Conservation (phyloP, 495 filamentous ascomycete species). For the Podospora appendiculata region DNA sequence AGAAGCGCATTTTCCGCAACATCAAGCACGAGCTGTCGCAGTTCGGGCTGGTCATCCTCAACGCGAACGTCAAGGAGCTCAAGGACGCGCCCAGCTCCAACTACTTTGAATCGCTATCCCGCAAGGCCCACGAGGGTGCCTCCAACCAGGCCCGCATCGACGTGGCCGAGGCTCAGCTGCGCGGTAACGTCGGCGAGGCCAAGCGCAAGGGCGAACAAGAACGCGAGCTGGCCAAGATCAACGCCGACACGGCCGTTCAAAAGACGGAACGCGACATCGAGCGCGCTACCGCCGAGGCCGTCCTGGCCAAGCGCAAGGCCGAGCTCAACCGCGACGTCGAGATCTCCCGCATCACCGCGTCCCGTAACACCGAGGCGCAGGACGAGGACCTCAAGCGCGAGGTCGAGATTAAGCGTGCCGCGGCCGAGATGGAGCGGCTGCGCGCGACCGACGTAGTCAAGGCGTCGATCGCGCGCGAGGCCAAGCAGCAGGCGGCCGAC, state of each 20-base stretch:
- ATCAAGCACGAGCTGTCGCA: constrained; percentile 68
- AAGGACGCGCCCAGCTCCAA: constrained; percentile 67
- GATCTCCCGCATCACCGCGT: constrained; percentile 61
- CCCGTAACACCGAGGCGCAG: constrained; percentile 58
- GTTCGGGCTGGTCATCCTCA: constrained; percentile 68
- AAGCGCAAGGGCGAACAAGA: constrained; percentile 69
- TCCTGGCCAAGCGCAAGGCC: constrained; percentile 60
- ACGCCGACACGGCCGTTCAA: constrained; percentile 70
- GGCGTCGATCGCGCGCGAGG: constrained; percentile 63
- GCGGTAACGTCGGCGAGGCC: constrained; percentile 72
- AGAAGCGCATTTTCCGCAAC: constrained; percentile 66
- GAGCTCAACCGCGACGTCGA: constrained; percentile 63
- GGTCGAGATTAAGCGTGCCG: constrained; percentile 65
- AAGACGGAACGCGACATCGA: constrained; percentile 78
- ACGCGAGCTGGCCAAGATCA: constrained; percentile 74
- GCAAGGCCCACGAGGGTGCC: constrained; percentile 78
- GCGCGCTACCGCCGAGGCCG: constrained; percentile 68
- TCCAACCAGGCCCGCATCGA: constrained; percentile 52
- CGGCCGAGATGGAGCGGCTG: constrained; percentile 70
- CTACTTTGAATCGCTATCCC: constrained; percentile 70
- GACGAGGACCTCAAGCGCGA: constrained; percentile 71
- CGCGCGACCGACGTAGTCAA: constrained; percentile 70
- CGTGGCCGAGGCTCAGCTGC: constrained; percentile 71
- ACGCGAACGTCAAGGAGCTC: constrained; percentile 75
- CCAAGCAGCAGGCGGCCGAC: constrained; percentile 67